Base-by-base conservation (phyloP, 2,329 filamentous ascomycete genomes). In the Aspergillaceae sp. region DNA sequence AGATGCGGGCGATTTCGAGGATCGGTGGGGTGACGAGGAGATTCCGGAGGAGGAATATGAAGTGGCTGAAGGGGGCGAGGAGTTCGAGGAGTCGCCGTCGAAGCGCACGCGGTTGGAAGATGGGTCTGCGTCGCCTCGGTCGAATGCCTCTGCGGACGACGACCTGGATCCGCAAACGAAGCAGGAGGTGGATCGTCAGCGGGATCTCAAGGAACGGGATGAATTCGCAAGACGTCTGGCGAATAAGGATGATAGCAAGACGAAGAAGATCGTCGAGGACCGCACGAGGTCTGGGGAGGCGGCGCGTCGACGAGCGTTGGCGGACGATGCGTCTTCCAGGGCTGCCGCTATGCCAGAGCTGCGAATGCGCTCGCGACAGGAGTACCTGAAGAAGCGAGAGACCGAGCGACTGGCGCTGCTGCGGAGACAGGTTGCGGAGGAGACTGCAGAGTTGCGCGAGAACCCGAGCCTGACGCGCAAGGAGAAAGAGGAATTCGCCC, bases 311-410 rank as follows among this genome's bases (percentile, higher is more conserved):
- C 73, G 82, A 50, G 74, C 77, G 1, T 65, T 86, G 48, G 82
- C 80, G 7, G 82, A 85, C 50, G 82, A 89, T 62, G 75, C 82
- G 3, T 76, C 78, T 34, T 79, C 84, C 5, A 76, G 84, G 47
- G 76, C 75, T 51, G 82, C 82, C 6, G 85, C 85, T n/a, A 76
- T 95, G 63, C 82, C 83, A 2, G 89, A 94, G 50, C 68, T 96
- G 11, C 79, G 92, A 37, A 75, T 92, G 59, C 80, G 88, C 30
- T 94, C 90, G 3, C 80, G 92, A 50, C 90, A 96, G 61, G 84
- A 92, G 54, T 98, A 98, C 61, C 75, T 98, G 29, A 88, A 89
- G 67, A 97, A 98, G 73, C 79, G 92, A 52, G 90, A 96, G 63
- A 75, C 84, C 0, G 88, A 97, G 65, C 81, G 87, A 49, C 70